Conservation (phyloP, 495 filamentous ascomycete genomes). For the Neurospora sp. region DNA sequence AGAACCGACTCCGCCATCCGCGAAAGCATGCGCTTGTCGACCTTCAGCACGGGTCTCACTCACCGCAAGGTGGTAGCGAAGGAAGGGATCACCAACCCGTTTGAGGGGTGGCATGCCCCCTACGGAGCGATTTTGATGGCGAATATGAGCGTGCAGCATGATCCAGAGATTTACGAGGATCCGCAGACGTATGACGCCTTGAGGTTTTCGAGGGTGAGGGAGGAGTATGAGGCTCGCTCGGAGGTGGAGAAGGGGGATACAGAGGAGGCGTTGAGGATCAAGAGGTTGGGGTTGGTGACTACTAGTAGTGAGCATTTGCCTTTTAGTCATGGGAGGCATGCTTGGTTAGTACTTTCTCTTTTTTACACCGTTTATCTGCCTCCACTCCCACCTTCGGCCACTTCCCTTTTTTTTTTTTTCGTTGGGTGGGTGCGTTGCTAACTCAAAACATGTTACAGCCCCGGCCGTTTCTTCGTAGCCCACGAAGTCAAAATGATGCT, state of each 20-base stretch:
- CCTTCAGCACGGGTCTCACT: conserved; percentile 18
- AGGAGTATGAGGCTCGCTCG: conserved; percentile 22
- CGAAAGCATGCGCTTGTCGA: conserved; percentile 25
- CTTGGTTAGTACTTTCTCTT: conserved; percentile 14
- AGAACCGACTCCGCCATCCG: conserved; percentile 26
- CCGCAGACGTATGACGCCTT: conserved; percentile 23
- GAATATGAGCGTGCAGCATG: conserved; percentile 23
- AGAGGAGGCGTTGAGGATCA: conserved; percentile 17
- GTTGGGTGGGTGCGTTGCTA: not conserved
- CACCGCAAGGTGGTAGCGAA: conserved; percentile 26
- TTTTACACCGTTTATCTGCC: too few species aligned
- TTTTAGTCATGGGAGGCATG: conserved; percentile 29
- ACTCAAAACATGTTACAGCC: conserved; percentile 10
- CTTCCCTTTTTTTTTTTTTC: not conserved
- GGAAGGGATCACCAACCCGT: conserved; percentile 22
- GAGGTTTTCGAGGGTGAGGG: conserved; percentile 19
- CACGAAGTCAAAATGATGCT: conserved; percentile 33
- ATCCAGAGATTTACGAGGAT: conserved; percentile 21
- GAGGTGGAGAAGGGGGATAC: conserved; percentile 1
- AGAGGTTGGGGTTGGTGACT: conserved; percentile 26
- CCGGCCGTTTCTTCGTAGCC: conserved; percentile 36
- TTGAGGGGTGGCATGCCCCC: conserved; percentile 25
- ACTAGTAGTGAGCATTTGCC: conserved; percentile 23
- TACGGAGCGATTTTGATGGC: conserved; percentile 21
- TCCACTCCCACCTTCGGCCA: too few species aligned